Conservation (phyloP, 1,284 basidiomycete genomes). For the Grifola frondosa region DNA sequence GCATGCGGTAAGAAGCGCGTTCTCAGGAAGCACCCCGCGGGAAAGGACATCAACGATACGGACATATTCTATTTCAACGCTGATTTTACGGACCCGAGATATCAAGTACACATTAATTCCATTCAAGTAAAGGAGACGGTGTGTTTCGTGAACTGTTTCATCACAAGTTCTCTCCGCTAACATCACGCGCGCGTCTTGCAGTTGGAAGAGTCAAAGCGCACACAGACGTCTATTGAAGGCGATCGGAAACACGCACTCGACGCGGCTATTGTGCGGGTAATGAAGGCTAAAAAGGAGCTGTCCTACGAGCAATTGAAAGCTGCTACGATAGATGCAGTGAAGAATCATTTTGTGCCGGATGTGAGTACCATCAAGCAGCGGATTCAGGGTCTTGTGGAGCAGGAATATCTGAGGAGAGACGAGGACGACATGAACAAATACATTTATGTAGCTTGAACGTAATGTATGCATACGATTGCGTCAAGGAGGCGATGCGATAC, state of each 20-base stretch:
- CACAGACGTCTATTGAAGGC: constrained; percentile 81
- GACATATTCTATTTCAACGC: constrained; percentile 86
- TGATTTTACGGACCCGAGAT: constrained; percentile 77
- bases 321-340: constrained; percentile 79
- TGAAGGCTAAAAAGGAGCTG: constrained; percentile 88
- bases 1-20: constrained; percentile 91
- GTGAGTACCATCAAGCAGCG: constrained; percentile 82
- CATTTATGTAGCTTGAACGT: constrained; percentile 82
- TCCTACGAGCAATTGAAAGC: constrained; percentile 77
- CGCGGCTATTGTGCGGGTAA: constrained; percentile 92
- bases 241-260: constrained; percentile 88
- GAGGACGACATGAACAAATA: constrained; percentile 70
- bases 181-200: constrained; percentile 29
- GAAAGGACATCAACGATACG: constrained; percentile 75
- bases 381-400: constrained; percentile 79
- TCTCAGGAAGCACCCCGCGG: constrained; percentile 76
- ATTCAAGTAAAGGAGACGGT: constrained; percentile 94
- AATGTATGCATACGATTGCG: too few relatives aligned
- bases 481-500: too few relatives aligned
- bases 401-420: constrained; percentile 82
- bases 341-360: constrained; percentile 72
- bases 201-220: constrained; percentile 85
- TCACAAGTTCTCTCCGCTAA: neutral
- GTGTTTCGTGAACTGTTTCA: constrained; percentile 24
- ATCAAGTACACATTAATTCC: constrained; percentile 91